These are phyloP conservation scores for Moricandia arvensis DNA, from an alignment of 345 rosid genomes.

Conservation along the genomic window DNA sequence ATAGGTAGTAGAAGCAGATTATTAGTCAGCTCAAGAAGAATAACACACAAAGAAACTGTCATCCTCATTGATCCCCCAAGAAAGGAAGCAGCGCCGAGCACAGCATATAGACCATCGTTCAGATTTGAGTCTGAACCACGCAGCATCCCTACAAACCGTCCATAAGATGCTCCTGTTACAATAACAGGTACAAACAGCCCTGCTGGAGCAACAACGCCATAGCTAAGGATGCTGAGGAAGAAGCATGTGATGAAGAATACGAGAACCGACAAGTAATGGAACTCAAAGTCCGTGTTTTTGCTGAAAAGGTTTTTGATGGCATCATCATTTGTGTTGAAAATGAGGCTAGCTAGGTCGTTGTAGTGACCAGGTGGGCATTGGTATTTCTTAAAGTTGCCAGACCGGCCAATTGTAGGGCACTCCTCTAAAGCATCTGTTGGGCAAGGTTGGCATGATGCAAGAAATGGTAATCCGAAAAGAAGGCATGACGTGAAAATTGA, in stretches of 20 bases:
- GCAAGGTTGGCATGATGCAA: conserved; percentile 77
- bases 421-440: conserved; percentile 66
- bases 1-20: conserved; percentile 79
- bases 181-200: conserved; percentile 94
- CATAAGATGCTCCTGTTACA: conserved; percentile 86
- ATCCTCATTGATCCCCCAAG: conserved; percentile 95
- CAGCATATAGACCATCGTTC: conserved; percentile 84
- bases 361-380: conserved; percentile 78
- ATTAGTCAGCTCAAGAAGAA: conserved; percentile 83
- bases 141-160: conserved; percentile 80
- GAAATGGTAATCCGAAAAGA: conserved; percentile 89
- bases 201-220: conserved; percentile 78
- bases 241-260: conserved; percentile 73
- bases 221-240: conserved; percentile 75
- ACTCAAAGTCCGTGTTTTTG: conserved; percentile 72
- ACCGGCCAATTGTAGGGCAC: conserved; percentile 90
- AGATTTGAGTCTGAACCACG: conserved; percentile 56
- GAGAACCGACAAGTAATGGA: conserved; percentile 61
- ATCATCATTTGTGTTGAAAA: conserved; percentile 91
- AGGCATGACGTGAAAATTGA: conserved; percentile 82
- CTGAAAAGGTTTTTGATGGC: conserved; percentile 92
- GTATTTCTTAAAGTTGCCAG: conserved; percentile 93
- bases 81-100: conserved; percentile 89
- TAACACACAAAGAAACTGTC: conserved; percentile 88
- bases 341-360: conserved; percentile 94